Conservation (phyloP, 2,329 filamentous ascomycete genomes). For the Trichoderma sp. region DNA sequence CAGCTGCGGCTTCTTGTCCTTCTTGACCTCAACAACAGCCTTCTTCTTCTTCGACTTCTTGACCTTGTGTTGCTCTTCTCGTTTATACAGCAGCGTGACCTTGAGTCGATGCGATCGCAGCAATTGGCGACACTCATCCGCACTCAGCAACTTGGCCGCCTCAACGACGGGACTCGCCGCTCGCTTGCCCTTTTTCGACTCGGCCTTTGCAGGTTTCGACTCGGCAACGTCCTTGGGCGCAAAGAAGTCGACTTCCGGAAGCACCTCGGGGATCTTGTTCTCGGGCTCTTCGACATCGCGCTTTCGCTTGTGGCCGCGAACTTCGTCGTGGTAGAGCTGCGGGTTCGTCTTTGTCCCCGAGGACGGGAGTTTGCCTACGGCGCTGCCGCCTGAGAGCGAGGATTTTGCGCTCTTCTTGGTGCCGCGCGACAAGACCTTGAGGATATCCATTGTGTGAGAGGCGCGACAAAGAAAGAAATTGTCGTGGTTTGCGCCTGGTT, state of each 20-base stretch:
- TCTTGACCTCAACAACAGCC: constrained; percentile 48
- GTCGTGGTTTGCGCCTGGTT: not conserved
- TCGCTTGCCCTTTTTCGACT: constrained; percentile 28
- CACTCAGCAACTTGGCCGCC: constrained; percentile 50
- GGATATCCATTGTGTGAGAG: constrained; percentile 61
- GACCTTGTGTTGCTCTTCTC: constrained; percentile 43
- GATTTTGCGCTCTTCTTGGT: constrained; percentile 57
- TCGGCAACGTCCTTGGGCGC: constrained; percentile 46
- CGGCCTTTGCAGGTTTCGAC: constrained; percentile 32
- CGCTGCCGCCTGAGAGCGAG: constrained; percentile 32
- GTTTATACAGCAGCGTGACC: constrained; percentile 69
- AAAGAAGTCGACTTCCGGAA: constrained; percentile 61
- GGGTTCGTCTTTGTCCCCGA: constrained; percentile 65
- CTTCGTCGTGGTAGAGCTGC: constrained; percentile 66
- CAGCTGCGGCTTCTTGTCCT: constrained; percentile 61
- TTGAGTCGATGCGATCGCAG: constrained; percentile 83
- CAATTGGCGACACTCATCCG: constrained; percentile 72
- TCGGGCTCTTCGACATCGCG: constrained; percentile 43
- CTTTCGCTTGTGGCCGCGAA: constrained; percentile 58
- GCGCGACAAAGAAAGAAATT: not conserved
- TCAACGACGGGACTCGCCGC: constrained; percentile 32
- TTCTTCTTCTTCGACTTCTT: constrained; percentile 60
- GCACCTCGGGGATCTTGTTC: constrained; percentile 32
- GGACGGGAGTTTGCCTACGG: constrained; percentile 58
- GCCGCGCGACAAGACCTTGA: constrained; percentile 71